Base-by-base conservation (phyloP, 352 stramenopile genomes). In the Globisporangium nodosum region DNA sequence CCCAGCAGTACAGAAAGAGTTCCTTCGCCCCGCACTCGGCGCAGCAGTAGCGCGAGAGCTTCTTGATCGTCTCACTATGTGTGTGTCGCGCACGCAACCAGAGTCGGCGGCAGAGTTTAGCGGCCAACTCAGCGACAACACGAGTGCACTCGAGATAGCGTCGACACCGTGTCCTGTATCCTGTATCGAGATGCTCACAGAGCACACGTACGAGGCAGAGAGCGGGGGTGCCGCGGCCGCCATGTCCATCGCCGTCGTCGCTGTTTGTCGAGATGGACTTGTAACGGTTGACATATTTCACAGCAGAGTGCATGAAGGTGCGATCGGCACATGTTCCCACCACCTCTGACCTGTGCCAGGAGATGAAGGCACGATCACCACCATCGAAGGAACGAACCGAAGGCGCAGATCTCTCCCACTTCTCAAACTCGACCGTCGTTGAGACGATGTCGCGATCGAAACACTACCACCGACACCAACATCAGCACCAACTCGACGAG, bases 1-100 rank as follows among this genome's bases (percentile, higher is more conserved):
- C 76, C 78, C 78, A 88, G 65, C 76, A 88, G 20, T 85, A 88
- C 18, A 88, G 60, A 60, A 72, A 87, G 15, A 88, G 66, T 49
- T 88, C 76, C 31, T 81, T 76, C 3, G 70, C 76, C 21, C 78
- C 78, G 60, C 78, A 89, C 37, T 78, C 70, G 5, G 60, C 56
- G 60, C 76, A 89, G 60, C 71, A 78, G 47, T 84, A 88, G 6
- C 76, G 70, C n/a, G 78, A 72, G 7, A 88, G 54, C 43, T 82
- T 85, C 72, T 79, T 77, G 42, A 76, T 52, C 24, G 65, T 70
- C 30, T 69, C 61, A 16, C 70, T 81, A 15, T 37, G 6, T 43
- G 15, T 12, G 31, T 45, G 43, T 18, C 24, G 24, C 1, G 24
- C 24, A 27, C 24, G 24, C 24, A 27, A 27, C 24, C 24, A 27